A percentile compares a stretch with the other conserved stretches of the same genome.
Conservation (phyloP, 371 early-diverging fungal genomes). For the Rhizopus arrhizus region DNA sequence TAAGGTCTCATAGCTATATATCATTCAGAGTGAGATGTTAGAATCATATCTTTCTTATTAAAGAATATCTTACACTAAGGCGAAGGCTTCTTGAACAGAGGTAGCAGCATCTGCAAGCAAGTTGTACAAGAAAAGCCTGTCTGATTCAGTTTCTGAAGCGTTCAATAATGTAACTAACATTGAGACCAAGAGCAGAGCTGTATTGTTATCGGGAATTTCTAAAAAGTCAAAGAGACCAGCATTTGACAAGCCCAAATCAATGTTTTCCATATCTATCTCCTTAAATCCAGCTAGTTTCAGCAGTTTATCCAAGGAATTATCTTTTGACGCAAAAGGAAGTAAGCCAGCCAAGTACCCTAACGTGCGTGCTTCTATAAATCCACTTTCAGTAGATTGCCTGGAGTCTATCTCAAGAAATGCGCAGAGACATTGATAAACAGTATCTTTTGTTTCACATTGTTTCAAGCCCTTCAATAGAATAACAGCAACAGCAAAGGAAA, state of each 20-base stretch:
- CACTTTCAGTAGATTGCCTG: constrained; percentile 48
- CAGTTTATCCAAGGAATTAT: constrained; percentile 63
- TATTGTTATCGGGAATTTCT: constrained; percentile 71
- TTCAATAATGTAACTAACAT: constrained; percentile 82
- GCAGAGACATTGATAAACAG: constrained; percentile 70
- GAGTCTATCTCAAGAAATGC: constrained; percentile 74
- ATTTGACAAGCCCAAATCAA: constrained; percentile 54
- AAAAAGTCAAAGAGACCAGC: constrained; percentile 68
- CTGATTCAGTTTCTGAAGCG: constrained; percentile 81
- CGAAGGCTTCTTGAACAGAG: constrained; percentile 74
- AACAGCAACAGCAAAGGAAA: constrained; percentile 84
- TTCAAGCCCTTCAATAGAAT: constrained; percentile 82
- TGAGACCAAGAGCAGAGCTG: constrained; percentile 73
- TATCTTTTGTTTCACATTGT: constrained; percentile 71
- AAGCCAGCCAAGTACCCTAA: constrained; percentile 79
- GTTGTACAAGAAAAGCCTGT: constrained; percentile 80
- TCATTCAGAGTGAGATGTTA: neutral
- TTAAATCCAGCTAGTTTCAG: constrained; percentile 63
- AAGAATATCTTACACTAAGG: constrained; percentile 66
- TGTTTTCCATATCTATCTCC: constrained; percentile 53
- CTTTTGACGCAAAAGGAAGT: constrained; percentile 70
- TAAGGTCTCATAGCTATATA: constrained; percentile 65
- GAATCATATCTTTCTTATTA: neutral
- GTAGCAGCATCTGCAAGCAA: constrained; percentile 80
- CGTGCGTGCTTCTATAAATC: constrained; percentile 62